Evolutionary conservation across 306 rosid species (phyloP).

Genomic region (Coriaria nepalensis): DNA sequence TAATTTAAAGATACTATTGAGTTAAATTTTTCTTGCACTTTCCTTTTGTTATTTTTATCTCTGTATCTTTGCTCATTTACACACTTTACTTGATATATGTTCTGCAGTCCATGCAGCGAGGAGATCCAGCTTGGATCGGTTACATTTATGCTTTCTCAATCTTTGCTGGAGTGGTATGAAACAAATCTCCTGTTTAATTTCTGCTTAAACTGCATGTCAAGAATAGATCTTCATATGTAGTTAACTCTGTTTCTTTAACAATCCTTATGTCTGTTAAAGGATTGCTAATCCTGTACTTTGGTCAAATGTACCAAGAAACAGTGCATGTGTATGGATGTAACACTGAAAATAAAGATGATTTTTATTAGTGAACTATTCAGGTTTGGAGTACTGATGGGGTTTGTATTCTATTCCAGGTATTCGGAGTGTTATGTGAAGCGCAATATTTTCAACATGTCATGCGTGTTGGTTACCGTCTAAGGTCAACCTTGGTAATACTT

Average conservation of each 20-base stretch:
- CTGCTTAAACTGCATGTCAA: not conserved
- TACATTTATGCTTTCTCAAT: constrained; percentile 43
- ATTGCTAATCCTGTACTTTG: too few species aligned
- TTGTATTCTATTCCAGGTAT: constrained; percentile 25
- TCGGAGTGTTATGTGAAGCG: constrained; percentile 84
- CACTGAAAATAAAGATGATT: too few species aligned
- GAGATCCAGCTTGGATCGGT: constrained; percentile 39
- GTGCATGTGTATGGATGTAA: too few species aligned
- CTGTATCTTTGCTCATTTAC: not conserved
- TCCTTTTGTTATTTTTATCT: too few species aligned
- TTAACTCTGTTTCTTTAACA: not conserved
- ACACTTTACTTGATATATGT: constrained; percentile 1
- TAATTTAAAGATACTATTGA: too few species aligned
- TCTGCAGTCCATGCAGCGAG: constrained; percentile 52
- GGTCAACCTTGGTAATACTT: constrained; percentile 72
- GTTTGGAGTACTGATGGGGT: not conserved
- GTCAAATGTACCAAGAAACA: too few species aligned
- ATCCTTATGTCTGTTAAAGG: too few species aligned
- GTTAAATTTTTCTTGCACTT: too few species aligned
- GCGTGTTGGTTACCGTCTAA: constrained; percentile 78
- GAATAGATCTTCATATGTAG: constrained; percentile 5
- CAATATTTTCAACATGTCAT: constrained; percentile 96
- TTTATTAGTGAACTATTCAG: not conserved
- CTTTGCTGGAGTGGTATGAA: constrained; percentile 46
- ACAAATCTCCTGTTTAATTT: constrained; percentile 1